Base-by-base conservation (phyloP, 345 rosid genomes). In the Salix suchowensis region DNA sequence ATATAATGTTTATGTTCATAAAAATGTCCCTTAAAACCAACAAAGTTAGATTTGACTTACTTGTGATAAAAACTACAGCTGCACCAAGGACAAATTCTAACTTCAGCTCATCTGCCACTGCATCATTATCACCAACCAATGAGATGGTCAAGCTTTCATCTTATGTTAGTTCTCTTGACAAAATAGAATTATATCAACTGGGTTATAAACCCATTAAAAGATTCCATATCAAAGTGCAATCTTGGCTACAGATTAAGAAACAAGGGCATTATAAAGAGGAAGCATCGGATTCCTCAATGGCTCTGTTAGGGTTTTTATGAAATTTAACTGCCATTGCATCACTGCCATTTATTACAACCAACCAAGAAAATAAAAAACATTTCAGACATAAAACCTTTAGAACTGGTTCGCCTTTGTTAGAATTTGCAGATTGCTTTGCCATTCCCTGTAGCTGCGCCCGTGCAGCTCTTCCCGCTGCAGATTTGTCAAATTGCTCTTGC, bases 381-480 rank as follows among this genome's bases (percentile, higher is more conserved):
- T 14, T 8, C 48, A 61, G 18, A 19, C 60, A n/a, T 7, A 28
- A 34, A 74, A 94, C 97, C 98, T 92, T 94, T 50, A 94, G 85
- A 78, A 85, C 96, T n/a, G 98, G 94, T 84, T 90, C 92, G 79
- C 96, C 96, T 82, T 83, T 84, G 81, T 87, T 89, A 46, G 93
- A 24, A 77, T 85, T 87, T 40, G 89, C 86, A 42, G 97, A 82
- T 78, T 93, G 96, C 80, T 95, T 93, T 16, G 97, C 93, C 92
- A 88, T 86, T 24, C 79, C 90, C 72, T 91, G 85, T 24, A 87
- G 34, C 70, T 93, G 97, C 42, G 97, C 96, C 28, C 88, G 88
- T 2, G 98, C 97, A 72, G 97, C 98, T 82, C 89, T 93, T 76
- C 98, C 98, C 1, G 88, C 92, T 32, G 98, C 96, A 36, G 98